phyloP scores from a whole-genome alignment of 805 yeast species.

The Lipomyces chichibuensis region DNA sequence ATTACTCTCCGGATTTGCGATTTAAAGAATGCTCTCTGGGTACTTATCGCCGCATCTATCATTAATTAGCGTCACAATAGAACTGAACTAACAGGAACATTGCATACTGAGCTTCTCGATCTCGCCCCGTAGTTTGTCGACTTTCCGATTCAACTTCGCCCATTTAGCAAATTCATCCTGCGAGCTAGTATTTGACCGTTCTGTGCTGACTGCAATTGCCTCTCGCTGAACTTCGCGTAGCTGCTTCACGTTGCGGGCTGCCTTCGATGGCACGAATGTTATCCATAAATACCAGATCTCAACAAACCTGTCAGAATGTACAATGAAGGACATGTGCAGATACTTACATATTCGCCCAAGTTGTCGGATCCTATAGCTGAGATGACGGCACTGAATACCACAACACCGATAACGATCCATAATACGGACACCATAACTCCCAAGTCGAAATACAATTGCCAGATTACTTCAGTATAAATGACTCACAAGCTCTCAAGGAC shows the following conservation, averaged over 20 bases:
- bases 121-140: constrained; percentile 60
- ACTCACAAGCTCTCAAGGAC: neutral
- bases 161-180: constrained; percentile 95
- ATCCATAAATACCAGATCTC: constrained; percentile 30
- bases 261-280: constrained; percentile 17
- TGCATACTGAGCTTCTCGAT: constrained; percentile 48
- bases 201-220: constrained; percentile 52
- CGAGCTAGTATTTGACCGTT: constrained; percentile 68
- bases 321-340: neutral
- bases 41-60: constrained; percentile 16
- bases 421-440: constrained; percentile 24
- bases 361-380: constrained; percentile 45
- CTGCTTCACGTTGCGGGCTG: constrained; percentile 39
- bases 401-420: constrained; percentile 44
- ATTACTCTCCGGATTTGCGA: constrained; percentile 46
- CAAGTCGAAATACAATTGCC: neutral
- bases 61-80: neutral
- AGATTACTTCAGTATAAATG: neutral
- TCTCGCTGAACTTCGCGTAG: constrained; percentile 49
- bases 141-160: constrained; percentile 84
- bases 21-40: constrained; percentile 25
- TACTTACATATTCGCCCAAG: constrained; percentile 39
- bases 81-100: neutral
- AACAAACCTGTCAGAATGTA: constrained; percentile 25
- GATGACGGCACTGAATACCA: constrained; percentile 48